Base-by-base conservation (phyloP, 2,329 filamentous ascomycete species). In the Ophiostoma ulmi region DNA sequence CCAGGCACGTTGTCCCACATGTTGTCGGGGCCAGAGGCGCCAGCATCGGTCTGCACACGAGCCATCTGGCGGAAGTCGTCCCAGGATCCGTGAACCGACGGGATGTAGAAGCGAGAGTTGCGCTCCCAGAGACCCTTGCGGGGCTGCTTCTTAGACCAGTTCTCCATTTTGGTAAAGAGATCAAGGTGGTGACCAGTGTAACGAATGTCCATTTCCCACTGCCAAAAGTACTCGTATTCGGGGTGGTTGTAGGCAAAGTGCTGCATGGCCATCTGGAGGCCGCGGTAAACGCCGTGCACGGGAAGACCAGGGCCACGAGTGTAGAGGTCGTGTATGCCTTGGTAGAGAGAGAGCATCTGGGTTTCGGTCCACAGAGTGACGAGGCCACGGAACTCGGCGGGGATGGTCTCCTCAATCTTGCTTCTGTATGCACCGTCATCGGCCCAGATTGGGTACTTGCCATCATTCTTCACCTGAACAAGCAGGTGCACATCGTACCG, bases 161-260 rank as follows among this genome's bases (percentile, higher is more conserved):
- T 81, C 75, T 87, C 85, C 52, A 93, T 81, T 77, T 90, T 90
- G 74, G 88, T 86, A 76, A 94, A 86, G 26, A 92, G 80, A 73
- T 92, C 87, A 74, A 91, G 93, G 81, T 91, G 94, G 80, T 97
- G 93, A 48, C 93, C 93, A 0, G 91, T 95, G 79, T 96, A 97
- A 39, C 93, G 89, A 64, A 94, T 88, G 76, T 97, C 93, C 90
- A 97, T 94, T 79, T 97, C 93, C 92, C 93, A 96, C 75, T 97
- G 92, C 93, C 93, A 97, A 79, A 93, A 93, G 80, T 89, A 92
- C 67, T 96, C 92, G 77, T 94, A 97, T 78, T 97, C 93, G 0
- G 92, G 91, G 79, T 97, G 93, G 76, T 88, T 86, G 77, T 94
- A 89, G 6, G 94, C 92, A 78, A 98, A 98, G 79, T 94, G 91